Conservation (phyloP, 306 rosid genomes). For the Cucumis cinereus region DNA sequence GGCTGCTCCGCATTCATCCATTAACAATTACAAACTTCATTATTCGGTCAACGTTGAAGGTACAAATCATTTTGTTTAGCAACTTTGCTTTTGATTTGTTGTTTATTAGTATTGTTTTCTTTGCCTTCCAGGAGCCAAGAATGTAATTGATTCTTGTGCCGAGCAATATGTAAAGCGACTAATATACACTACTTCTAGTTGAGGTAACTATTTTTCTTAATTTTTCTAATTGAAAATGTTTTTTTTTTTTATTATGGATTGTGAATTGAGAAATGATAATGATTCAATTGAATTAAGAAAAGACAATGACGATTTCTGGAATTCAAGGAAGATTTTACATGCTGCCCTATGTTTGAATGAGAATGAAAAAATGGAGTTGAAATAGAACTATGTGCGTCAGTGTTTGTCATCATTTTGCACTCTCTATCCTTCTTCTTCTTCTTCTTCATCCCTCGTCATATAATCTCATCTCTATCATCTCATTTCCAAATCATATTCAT, state of each 20-base stretch:
- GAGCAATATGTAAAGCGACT: conserved; percentile 72
- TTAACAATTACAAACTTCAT: conserved; percentile 70
- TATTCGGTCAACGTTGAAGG: conserved; percentile 86
- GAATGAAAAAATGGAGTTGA: background rate
- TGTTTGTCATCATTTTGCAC: background rate
- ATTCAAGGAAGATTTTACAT: too few species aligned
- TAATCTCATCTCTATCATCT: too few species aligned
- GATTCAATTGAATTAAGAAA: too few species aligned
- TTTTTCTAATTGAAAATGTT: too few species aligned
- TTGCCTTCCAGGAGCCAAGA: conserved; percentile 55
- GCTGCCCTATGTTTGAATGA: too few species aligned
- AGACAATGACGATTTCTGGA: too few species aligned
- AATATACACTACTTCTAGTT: conserved; percentile 77
- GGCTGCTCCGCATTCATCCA: conserved; percentile 96
- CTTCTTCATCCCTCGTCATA: too few species aligned
- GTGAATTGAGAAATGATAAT: too few species aligned
- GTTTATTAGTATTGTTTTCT: background rate
- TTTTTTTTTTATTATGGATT: too few species aligned
- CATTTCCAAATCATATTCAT: too few species aligned
- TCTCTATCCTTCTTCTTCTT: background rate
- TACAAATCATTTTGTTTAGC: background rate
- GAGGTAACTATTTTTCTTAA: too few species aligned
- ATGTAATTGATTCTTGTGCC: conserved; percentile 73
- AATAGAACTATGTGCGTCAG: background rate
- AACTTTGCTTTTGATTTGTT: background rate